phyloP scores from a whole-genome alignment of 208 protist species.

The Angomonas ambiguus region DNA sequence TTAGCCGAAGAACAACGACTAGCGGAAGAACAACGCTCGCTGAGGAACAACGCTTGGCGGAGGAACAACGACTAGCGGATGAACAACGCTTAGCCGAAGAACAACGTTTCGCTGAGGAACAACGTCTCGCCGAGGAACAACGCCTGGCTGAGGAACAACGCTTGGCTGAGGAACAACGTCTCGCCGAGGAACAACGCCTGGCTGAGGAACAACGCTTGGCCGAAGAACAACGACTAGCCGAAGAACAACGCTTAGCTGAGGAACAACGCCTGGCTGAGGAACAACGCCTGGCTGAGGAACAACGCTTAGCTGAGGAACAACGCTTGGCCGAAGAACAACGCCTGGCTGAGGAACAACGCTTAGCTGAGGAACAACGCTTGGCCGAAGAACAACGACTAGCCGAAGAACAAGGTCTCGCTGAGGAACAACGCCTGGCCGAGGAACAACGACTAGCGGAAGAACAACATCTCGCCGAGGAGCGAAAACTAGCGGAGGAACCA shows the following conservation, averaged over 20 bases:
- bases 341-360: slow-evolving; percentile 11
- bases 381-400: slow-evolving; percentile 15
- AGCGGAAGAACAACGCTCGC: slow-evolving; percentile 11
- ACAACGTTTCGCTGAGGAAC: slow-evolving; percentile 3
- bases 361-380: slow-evolving; percentile 12
- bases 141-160: slow-evolving; percentile 12
- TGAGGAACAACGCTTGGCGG: not conserved
- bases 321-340: slow-evolving; percentile 24
- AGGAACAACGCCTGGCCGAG: slow-evolving; percentile 18
- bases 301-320: slow-evolving; percentile 16
- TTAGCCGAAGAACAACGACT: slow-evolving; percentile 14
- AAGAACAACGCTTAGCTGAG: slow-evolving; percentile 9
- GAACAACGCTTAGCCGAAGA: slow-evolving; percentile 8
- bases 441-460: slow-evolving; percentile 11
- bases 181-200: slow-evolving; percentile 8
- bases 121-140: slow-evolving; percentile 6
- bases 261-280: slow-evolving; percentile 14
- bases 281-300: slow-evolving; percentile 18
- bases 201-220: slow-evolving; percentile 6
- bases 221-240: slow-evolving; percentile 15
- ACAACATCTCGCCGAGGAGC: slow-evolving; percentile 13
- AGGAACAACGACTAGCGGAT: slow-evolving; percentile 12
- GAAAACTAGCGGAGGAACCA: slow-evolving; percentile 6
- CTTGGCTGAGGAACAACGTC: slow-evolving; percentile 9
- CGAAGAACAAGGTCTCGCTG: slow-evolving; percentile 19